These are phyloP conservation scores for Stemphylium lycopersici DNA, from an alignment of 2,329 filamentous ascomycete species.

Conservation along the genomic window DNA sequence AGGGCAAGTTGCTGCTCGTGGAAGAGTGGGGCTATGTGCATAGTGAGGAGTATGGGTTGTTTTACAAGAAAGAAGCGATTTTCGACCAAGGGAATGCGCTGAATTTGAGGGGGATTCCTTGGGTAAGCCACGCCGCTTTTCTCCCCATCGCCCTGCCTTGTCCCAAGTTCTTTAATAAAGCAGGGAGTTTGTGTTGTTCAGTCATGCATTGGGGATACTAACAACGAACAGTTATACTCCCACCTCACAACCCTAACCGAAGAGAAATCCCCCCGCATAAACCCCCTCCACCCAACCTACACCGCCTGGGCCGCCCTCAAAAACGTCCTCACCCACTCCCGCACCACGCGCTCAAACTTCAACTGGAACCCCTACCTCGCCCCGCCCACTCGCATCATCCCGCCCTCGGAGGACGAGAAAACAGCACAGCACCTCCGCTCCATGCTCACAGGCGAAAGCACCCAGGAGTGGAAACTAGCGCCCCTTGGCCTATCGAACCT, in stretches of 20 bases:
- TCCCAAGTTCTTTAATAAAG: too few relatives aligned
- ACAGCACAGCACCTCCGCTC: not conserved
- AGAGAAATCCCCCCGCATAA: slow-evolving; percentile 29
- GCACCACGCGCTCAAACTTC: slow-evolving; percentile 37
- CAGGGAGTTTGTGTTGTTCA: too few relatives aligned
- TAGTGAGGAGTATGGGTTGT: slow-evolving; percentile 26
- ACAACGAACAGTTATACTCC: slow-evolving; percentile 37
- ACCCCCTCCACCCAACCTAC: slow-evolving; percentile 26
- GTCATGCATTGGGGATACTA: too few relatives aligned
- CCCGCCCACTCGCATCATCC: slow-evolving; percentile 14
- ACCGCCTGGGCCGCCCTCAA: slow-evolving; percentile 34
- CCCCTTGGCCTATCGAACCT: slow-evolving; percentile 21
- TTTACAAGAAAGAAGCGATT: slow-evolving; percentile 41
- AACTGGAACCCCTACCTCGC: slow-evolving; percentile 39
- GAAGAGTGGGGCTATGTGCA: slow-evolving; percentile 43
- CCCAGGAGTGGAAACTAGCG: slow-evolving; percentile 3
- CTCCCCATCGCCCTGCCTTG: too few relatives aligned
- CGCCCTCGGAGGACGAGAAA: not conserved
- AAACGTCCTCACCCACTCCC: slow-evolving; percentile 27
- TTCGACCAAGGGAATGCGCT: slow-evolving; percentile 46
- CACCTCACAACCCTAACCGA: slow-evolving; percentile 36
- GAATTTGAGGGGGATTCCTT: slow-evolving; percentile 46
- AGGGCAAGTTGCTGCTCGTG: slow-evolving; percentile 41
- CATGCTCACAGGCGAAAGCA: slow-evolving; percentile 2
- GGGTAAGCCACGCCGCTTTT: too few relatives aligned